These are phyloP conservation scores for Sporothrix schenckii DNA, from an alignment of 2,329 filamentous ascomycete genomes.

Conservation along the genomic window DNA sequence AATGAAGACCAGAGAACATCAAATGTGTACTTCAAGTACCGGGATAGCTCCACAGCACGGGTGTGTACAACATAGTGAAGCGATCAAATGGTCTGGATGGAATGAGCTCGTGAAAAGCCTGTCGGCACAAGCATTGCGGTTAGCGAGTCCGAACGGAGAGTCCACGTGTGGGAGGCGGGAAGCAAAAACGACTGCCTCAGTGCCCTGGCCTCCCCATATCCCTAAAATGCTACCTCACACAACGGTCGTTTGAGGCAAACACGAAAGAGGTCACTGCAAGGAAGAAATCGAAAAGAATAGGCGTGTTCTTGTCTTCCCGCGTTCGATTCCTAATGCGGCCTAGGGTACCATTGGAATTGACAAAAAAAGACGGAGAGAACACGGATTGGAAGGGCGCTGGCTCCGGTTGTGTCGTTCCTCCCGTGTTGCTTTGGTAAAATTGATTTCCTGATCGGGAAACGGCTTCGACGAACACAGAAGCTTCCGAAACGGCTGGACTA, in stretches of 20 bases:
- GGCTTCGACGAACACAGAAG: constrained; percentile 25
- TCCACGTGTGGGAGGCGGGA: background rate
- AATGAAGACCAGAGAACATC: constrained; percentile 16
- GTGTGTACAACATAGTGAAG: background rate
- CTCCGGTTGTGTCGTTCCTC: constrained; percentile 16
- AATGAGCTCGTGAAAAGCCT: background rate
- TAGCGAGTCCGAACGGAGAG: constrained; percentile 11
- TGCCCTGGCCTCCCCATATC: background rate
- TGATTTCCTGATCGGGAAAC: constrained; percentile 27
- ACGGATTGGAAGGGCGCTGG: constrained; percentile 5
- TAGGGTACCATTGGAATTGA: constrained; percentile 9
- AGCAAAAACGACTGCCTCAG: background rate
- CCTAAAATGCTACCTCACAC: background rate
- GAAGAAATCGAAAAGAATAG: constrained; percentile 6
- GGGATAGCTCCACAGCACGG: constrained; percentile 16
- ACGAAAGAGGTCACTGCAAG: background rate
- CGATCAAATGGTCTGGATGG: background rate
- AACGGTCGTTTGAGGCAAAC: constrained; percentile 11
- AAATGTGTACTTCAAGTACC: constrained; percentile 16
- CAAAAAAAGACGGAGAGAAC: constrained; percentile 16
- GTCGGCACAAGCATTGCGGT: constrained; percentile 5
- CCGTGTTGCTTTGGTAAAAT: constrained; percentile 28
- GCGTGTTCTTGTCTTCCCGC: constrained; percentile 20
- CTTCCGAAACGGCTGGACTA: constrained; percentile 27
- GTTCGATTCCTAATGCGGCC: constrained; percentile 15